Evolutionary conservation across 148 eudicot species (phyloP).

Genomic region (Nepenthes mirabilis): DNA sequence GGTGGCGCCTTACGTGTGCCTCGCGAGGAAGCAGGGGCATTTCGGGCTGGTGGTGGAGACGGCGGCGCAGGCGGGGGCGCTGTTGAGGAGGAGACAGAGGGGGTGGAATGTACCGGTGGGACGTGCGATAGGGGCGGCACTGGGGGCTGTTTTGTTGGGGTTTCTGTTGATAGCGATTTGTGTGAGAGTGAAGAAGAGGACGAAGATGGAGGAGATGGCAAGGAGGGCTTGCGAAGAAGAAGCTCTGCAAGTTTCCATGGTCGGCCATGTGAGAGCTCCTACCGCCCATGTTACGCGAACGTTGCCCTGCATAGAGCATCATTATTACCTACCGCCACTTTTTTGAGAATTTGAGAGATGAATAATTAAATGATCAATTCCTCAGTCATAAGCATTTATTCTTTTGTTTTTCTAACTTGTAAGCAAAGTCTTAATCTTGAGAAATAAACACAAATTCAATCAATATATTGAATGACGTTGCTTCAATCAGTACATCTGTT

Average conservation of each 20-base stretch:
- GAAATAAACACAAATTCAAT: too few species aligned
- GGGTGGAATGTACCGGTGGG: conserved; percentile 65
- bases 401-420: too few species aligned
- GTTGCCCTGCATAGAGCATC: conserved; percentile 45
- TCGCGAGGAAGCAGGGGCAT: conserved; percentile 47
- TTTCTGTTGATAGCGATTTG: conserved; percentile 67
- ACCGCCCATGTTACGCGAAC: conserved; percentile 52
- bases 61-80: conserved; percentile 12
- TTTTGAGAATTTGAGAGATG: background rate
- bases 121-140: conserved; percentile 64
- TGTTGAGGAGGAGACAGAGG: conserved; percentile 14
- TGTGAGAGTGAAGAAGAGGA: conserved; percentile 77
- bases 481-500: too few species aligned
- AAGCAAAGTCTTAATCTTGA: too few species aligned
- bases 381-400: too few species aligned
- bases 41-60: conserved; percentile 55
- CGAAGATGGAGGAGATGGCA: conserved; percentile 67
- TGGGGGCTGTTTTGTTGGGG: conserved; percentile 62
- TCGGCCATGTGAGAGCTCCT: conserved; percentile 77
- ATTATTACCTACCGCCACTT: conserved; percentile 6
- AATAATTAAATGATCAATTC: too few species aligned
- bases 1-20: conserved; percentile 47
- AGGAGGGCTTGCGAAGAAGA: conserved; percentile 91
- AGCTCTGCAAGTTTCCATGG: conserved; percentile 84
- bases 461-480: too few species aligned